Percentiles rank a stretch among this genome's conserved stretches.
These are phyloP conservation scores for Teratosphaeria epicoccoides DNA, from an alignment of 2,329 filamentous ascomycete species.

Conservation along the genomic window DNA sequence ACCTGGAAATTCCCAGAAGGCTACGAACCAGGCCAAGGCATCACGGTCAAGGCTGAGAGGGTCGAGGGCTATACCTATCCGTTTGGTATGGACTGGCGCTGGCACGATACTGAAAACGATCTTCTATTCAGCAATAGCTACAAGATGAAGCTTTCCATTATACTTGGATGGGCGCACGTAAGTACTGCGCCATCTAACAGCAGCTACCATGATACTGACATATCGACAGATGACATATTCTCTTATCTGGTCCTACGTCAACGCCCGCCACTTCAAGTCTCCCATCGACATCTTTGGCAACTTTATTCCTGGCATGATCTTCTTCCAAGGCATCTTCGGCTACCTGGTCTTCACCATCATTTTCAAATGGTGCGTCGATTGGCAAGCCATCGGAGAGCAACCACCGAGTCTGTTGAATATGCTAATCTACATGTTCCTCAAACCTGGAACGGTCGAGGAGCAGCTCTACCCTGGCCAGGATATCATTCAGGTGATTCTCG, in stretches of 20 bases:
- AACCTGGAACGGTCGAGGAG: slow-evolving; percentile 63
- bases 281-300: slow-evolving; percentile 96
- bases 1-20: slow-evolving; percentile 62
- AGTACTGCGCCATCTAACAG: no score
- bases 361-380: slow-evolving; percentile 95
- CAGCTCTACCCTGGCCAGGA: slow-evolving; percentile 70
- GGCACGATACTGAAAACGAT: slow-evolving; percentile 93
- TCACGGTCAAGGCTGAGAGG: slow-evolving; percentile 52
- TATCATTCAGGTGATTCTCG: slow-evolving; percentile 61
- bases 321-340: slow-evolving; percentile 98
- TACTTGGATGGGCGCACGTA: slow-evolving; percentile 84
- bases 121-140: slow-evolving; percentile 95
- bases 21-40: slow-evolving; percentile 22
- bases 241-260: slow-evolving; percentile 82
- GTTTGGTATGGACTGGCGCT: slow-evolving; percentile 90
- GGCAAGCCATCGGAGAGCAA: slow-evolving; percentile 42
- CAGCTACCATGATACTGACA: background rate
- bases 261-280: slow-evolving; percentile 87
- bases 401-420: slow-evolving; percentile 93
- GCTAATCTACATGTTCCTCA: slow-evolving; percentile 99
- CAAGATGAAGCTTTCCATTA: slow-evolving; percentile 99
- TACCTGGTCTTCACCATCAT: slow-evolving; percentile 90
- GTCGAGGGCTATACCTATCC: slow-evolving; percentile 77
- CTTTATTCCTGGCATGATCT: slow-evolving; percentile 96
- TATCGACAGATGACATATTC: slow-evolving; percentile 77